Evolutionary conservation across 352 stramenopile species (phyloP).

Genomic region (Phytopythium kandeliae): DNA sequence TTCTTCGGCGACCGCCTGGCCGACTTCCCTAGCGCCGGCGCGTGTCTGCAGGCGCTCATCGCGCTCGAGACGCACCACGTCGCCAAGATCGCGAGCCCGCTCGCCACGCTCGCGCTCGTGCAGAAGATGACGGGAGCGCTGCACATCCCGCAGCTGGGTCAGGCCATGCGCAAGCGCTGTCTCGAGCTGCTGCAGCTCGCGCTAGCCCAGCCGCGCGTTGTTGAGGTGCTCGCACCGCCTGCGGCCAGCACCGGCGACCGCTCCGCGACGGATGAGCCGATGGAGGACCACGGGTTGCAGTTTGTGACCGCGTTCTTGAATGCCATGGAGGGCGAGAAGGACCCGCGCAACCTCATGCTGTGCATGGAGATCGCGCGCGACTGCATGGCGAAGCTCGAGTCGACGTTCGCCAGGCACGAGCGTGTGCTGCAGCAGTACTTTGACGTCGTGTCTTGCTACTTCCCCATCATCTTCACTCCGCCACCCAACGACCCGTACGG

Average conservation of each 20-base stretch:
- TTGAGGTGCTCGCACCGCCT: constrained; percentile 42
- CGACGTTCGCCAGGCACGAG: constrained; percentile 63
- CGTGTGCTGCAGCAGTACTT: constrained; percentile 81
- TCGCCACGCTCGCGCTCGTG: constrained; percentile 48
- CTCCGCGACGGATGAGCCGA: constrained; percentile 16
- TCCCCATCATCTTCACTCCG: constrained; percentile 89
- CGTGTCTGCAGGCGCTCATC: constrained; percentile 71
- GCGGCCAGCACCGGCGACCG: constrained; percentile 10
- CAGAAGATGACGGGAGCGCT: constrained; percentile 58
- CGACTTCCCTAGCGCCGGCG: constrained; percentile 78
- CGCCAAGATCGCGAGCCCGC: constrained; percentile 40
- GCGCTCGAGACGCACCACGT: constrained; percentile 69
- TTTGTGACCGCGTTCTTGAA: constrained; percentile 77
- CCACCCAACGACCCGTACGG: constrained; percentile 89
- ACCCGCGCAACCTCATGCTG: constrained; percentile 80
- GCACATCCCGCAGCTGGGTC: constrained; percentile 75
- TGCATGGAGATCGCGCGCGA: constrained; percentile 69
- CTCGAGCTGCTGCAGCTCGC: constrained; percentile 77
- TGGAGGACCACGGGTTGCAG: constrained; percentile 32
- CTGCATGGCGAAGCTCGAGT: constrained; percentile 49
- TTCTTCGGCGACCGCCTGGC: constrained; percentile 84
- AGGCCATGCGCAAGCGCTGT: constrained; percentile 84
- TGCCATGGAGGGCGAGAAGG: constrained; percentile 88
- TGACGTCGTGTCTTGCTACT: constrained; percentile 89
- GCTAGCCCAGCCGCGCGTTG: constrained; percentile 45